Base-by-base conservation (phyloP, 257 asterid genomes). In the Ligustrum vulgare region DNA sequence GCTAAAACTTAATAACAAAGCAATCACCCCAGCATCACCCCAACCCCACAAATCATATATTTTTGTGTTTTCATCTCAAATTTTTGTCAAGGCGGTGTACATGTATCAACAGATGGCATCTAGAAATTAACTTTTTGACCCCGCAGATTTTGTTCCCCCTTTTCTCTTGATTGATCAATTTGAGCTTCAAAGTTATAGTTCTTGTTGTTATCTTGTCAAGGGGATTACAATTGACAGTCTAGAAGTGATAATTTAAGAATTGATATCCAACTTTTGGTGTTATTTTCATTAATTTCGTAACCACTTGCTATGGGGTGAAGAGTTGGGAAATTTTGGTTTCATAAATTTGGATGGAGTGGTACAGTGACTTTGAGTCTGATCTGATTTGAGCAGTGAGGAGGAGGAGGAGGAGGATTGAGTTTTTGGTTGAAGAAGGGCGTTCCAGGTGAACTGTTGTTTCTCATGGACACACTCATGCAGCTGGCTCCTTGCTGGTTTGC, bases 401-500 rank as follows among this genome's bases (percentile, higher is more conserved):
- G 80, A 81, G 31, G 86, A 82, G 28, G 41, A 39, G 72, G 41
- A 69, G 82, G 84, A 25, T 69, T 84, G 58, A 89, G 89, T 78
- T 86, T 86, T 64, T 56, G 84, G 79, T 75, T 87, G 56, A 71
- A 75, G 25, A 67, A 74, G 18, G 31, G 60, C 47, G 78, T 83
- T 41, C 75, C 70, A 10, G 82, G 77, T 41, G 81, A 76, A 33
- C 39, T 86, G 79, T 87, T 89, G 47, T 84, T 87, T 37, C 82
- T 82, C 0, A 78, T 82, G 62, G 87, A 87, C 83, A 64, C 84
- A 15, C 78, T 87, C 16, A 70, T 86, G 49, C 85, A 83, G 60
- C 90, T 88, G 65, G 86, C 87, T 58, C 88, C 87, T 11, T 84
- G 86, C 74, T 84, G 84, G 67, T 87, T 87, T 78, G 91, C 83